phyloP scores from a whole-genome alignment of 306 rosid genomes.

The Parietaria judaica region DNA sequence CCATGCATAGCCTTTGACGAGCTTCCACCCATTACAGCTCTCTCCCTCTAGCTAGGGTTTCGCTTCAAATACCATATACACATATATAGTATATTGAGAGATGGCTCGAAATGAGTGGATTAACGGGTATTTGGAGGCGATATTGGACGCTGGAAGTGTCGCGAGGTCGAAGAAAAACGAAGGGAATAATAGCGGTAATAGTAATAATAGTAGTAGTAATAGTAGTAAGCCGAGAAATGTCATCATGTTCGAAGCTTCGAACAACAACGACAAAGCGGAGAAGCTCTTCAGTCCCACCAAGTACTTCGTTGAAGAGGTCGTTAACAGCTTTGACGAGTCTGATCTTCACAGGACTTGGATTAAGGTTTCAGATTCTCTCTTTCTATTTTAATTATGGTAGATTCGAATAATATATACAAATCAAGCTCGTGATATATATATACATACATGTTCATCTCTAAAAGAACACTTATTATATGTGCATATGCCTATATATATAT shows the following conservation, averaged over 20 bases:
- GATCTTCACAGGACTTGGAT: slow-evolving; percentile 82
- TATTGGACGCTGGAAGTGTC: slow-evolving; percentile 56
- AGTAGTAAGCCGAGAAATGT: slow-evolving; percentile 25
- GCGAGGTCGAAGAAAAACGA: slow-evolving; percentile 20
- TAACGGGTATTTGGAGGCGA: slow-evolving; percentile 71
- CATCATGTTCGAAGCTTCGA: slow-evolving; percentile 27
- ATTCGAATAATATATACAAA: not conserved
- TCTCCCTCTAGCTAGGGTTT: too few relatives aligned
- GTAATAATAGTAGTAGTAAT: not conserved
- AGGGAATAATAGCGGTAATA: not conserved
- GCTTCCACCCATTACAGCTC: too few relatives aligned
- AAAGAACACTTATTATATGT: too few relatives aligned
- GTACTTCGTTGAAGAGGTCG: slow-evolving; percentile 68
- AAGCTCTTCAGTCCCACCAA: slow-evolving; percentile 57
- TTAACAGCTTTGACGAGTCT: slow-evolving; percentile 61
- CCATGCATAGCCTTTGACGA: too few relatives aligned
- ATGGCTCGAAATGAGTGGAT: slow-evolving; percentile 67
- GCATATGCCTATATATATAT: not conserved
- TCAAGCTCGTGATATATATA: not conserved
- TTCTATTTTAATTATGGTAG: not conserved
- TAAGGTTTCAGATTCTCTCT: slow-evolving; percentile 32
- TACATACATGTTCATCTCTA: not conserved
- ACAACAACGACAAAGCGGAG: slow-evolving; percentile 17
- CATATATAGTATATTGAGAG: not conserved
- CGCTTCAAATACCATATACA: not conserved